phyloP scores from a whole-genome alignment of 768 basidiomycete genomes.

The Punctularia strigosozonata region DNA sequence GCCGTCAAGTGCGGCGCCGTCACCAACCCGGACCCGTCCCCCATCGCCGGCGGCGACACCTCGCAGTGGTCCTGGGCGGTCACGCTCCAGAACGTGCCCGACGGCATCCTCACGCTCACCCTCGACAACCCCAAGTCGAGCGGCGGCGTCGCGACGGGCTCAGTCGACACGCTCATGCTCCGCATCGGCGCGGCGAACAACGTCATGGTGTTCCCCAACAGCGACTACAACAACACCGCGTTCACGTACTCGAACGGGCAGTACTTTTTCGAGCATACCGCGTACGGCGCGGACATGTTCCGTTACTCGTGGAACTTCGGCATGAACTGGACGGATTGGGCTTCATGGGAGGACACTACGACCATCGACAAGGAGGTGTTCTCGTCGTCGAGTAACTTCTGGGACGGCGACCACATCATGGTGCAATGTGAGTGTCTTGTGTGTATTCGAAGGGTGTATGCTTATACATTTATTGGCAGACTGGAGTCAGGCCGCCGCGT shows the following conservation, averaged over 20 bases:
- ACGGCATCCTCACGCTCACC: constrained; percentile 71
- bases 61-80: constrained; percentile 68
- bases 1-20: constrained; percentile 36
- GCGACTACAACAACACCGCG: constrained; percentile 60
- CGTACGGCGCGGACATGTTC: constrained; percentile 78
- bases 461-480: constrained; percentile 29
- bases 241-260: constrained; percentile 48
- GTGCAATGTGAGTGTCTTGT: constrained; percentile 60
- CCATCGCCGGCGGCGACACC: constrained; percentile 38
- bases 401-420: constrained; percentile 78
- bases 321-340: constrained; percentile 74
- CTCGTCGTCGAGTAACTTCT: constrained; percentile 37
- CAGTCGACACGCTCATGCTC: constrained; percentile 66
- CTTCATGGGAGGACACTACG: constrained; percentile 63
- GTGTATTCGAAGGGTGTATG: constrained; percentile 1
- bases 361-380: constrained; percentile 51
- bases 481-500: constrained; percentile 60
- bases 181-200: constrained; percentile 71
- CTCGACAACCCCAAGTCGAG: constrained; percentile 42
- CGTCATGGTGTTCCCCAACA: constrained; percentile 76
- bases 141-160: constrained; percentile 24
- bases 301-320: constrained; percentile 85
- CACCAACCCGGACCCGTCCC: constrained; percentile 33
- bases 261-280: constrained; percentile 72
- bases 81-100: constrained; percentile 63